A percentile compares a stretch with the other conserved stretches of the same genome.
Evolutionary conservation across 2,329 filamentous ascomycete species (phyloP).

Genomic region (Tolypocladium sp.): DNA sequence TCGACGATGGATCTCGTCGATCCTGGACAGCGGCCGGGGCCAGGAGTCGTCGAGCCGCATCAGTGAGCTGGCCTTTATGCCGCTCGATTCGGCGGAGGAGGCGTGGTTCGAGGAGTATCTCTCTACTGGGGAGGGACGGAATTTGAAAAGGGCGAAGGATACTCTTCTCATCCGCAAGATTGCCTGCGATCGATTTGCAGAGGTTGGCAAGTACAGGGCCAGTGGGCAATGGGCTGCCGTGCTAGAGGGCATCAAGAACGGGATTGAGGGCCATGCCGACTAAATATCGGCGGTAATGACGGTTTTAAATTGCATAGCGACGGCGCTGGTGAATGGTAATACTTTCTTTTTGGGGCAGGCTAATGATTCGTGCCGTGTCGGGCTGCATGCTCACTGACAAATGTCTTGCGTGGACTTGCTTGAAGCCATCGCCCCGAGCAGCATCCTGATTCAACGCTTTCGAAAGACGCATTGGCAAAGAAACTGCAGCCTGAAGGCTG

Average conservation of each 20-base stretch:
- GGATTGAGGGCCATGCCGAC: conserved; percentile 24
- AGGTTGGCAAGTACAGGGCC: conserved; percentile 32
- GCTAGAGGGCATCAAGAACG: conserved; percentile 41
- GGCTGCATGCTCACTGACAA: background rate
- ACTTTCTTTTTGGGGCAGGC: background rate
- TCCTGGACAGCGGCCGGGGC: conserved; percentile 34
- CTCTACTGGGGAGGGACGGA: conserved; percentile 53
- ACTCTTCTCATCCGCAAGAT: conserved; percentile 67
- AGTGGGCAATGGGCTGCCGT: conserved; percentile 39
- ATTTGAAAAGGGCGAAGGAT: conserved; percentile 57
- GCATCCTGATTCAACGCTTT: too few relatives aligned
- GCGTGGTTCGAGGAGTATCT: conserved; percentile 65
- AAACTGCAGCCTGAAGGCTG: too few relatives aligned
- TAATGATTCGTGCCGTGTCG: rapidly evolving
- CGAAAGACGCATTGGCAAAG: too few relatives aligned
- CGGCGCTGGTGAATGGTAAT: conserved; percentile 1
- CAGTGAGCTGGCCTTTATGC: conserved; percentile 62
- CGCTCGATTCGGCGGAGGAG: conserved; percentile 64
- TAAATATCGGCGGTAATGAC: conserved; percentile 2
- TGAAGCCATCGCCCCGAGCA: too few relatives aligned
- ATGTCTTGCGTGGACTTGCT: background rate
- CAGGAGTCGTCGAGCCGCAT: conserved; percentile 44
- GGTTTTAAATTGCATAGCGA: background rate
- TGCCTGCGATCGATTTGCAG: conserved; percentile 51
- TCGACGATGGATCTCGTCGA: conserved; percentile 51